Percentiles rank a stretch among this genome's conserved stretches.
These are phyloP conservation scores for Circinella minor DNA, from an alignment of 371 early-diverging fungal genomes.

Conservation along the genomic window DNA sequence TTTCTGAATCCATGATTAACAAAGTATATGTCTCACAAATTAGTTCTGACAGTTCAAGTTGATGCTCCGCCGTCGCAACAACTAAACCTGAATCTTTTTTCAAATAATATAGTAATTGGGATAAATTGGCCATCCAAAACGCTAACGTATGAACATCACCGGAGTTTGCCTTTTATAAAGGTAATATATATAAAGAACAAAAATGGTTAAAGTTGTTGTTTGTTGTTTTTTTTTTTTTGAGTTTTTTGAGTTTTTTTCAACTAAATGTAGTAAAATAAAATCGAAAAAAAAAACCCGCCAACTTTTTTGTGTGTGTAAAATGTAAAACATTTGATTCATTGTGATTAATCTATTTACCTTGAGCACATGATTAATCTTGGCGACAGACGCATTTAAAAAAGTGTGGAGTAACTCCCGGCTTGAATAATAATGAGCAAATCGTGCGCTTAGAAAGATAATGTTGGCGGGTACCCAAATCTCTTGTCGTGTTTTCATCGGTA, in stretches of 20 bases:
- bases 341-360: constrained; percentile 39
- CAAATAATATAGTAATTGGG: constrained; percentile 80
- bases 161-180: constrained; percentile 25
- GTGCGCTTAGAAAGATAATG: constrained; percentile 82
- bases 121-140: constrained; percentile 87
- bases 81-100: constrained; percentile 81
- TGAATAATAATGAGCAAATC: constrained; percentile 84
- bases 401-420: constrained; percentile 71
- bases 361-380: constrained; percentile 60
- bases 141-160: constrained; percentile 54
- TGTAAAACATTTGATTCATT: too few relatives aligned
- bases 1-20: constrained; percentile 66
- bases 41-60: constrained; percentile 73
- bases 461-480: constrained; percentile 82
- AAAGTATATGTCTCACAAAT: constrained; percentile 75
- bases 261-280: not conserved
- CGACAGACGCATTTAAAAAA: constrained; percentile 64
- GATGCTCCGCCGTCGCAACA: constrained; percentile 64
- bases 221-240: not conserved
- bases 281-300: not conserved
- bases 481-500: constrained; percentile 57
- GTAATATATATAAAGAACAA: not conserved
- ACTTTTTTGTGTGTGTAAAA: too few relatives aligned
- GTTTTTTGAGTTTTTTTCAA: not conserved
- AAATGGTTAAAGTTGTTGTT: not conserved